Evolutionary conservation across 176 grass and related monocot species (phyloP), one percentile per base, ranked within the genome.

Genomic region (Ananas comosus): DNA sequence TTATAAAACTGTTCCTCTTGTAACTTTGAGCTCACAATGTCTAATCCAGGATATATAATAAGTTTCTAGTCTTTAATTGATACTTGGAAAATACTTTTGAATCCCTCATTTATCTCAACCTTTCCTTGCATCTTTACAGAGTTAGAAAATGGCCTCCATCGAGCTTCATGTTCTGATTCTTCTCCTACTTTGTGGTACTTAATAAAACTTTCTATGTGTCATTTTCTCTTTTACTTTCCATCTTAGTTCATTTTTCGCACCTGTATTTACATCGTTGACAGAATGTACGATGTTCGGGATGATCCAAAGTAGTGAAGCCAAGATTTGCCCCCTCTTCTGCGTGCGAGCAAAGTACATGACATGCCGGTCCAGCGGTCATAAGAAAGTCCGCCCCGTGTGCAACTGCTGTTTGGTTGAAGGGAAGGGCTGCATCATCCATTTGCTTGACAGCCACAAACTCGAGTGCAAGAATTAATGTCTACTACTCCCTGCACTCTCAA

Each of bases 331-430:
- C 5, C 4, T 52, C 16, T 74, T 63, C 19, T 84, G 86, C 53
- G 33, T 71, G n/a, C 12, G 66, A 14, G 66, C 70, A 0, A 11
- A 10, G 48, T 68, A 81, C 70, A 88, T 85, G 86, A 88, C 65
- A 0, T 85, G 86, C 65, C 71, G 49, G 18, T 73, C 86, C 11
- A 81, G 51, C 0, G 51, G 66, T 10, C 2, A 0, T 13, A n/a
- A 88, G 78, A 10, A 47, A 25, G n/a, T 74, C 57, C 10, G 22
- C 4, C 70, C 78, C 9, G 78, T 11, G 12, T 88, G 81, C 74
- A 88, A 88, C 78, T 85, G 81, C 78, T 75, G 86, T 72, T 10
- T 74, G 3, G 68, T 74, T 53, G 16, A 50, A 1, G 59, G 61
- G 74, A 68, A 27, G 64, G 82, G 69, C 58, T 85, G 82, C 70